These are phyloP conservation scores for Gynandropsis gynandra DNA, from an alignment of 345 rosid species.

Conservation along the genomic window DNA sequence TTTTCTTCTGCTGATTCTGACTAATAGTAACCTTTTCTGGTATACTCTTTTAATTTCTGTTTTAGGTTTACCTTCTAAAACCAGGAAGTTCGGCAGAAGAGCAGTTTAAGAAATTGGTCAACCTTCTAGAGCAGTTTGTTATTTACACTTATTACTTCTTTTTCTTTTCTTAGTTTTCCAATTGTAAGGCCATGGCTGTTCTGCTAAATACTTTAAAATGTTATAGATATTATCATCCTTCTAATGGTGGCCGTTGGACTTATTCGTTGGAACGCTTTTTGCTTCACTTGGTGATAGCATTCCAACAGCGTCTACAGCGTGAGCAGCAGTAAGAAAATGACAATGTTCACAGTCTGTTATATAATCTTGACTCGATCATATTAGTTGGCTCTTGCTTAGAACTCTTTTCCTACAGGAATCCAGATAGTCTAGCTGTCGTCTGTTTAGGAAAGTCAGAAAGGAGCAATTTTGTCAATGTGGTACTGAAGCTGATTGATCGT, in stretches of 20 bases:
- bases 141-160: constrained; percentile 2
- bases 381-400: constrained; percentile 29
- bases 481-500: constrained; percentile 84
- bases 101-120: constrained; percentile 83
- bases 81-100: constrained; percentile 64
- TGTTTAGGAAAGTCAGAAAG: constrained; percentile 68
- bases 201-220: constrained; percentile 19
- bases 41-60: constrained; percentile 19
- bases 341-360: constrained; percentile 12
- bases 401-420: constrained; percentile 43
- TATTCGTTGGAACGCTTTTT: constrained; percentile 87
- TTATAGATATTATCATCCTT: constrained; percentile 90
- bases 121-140: constrained; percentile 98
- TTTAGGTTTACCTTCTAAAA: constrained; percentile 79
- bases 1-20: constrained; percentile 22
- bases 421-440: constrained; percentile 32
- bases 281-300: constrained; percentile 63
- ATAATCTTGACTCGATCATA: constrained; percentile 14
- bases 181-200: constrained; percentile 11
- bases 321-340: constrained; percentile 71
- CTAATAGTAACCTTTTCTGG: constrained; percentile 22
- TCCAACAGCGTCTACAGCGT: constrained; percentile 82
- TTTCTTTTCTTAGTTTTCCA: constrained; percentile 9
- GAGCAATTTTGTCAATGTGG: constrained; percentile 56
- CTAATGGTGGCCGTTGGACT: constrained; percentile 99